These are phyloP conservation scores for Venturia nashicola DNA, from an alignment of 2,329 filamentous ascomycete species.

Conservation along the genomic window DNA sequence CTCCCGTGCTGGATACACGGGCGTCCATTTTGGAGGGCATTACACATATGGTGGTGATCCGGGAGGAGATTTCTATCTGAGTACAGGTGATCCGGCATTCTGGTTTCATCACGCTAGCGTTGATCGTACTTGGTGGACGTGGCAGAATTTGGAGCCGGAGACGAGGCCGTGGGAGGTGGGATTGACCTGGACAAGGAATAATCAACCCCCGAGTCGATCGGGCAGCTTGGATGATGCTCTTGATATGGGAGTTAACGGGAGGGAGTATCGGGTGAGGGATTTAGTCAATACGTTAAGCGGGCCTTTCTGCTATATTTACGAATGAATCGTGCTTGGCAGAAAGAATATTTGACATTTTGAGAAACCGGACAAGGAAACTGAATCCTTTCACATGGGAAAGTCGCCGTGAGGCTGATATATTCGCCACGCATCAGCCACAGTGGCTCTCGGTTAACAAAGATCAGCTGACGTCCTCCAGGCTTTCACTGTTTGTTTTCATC, in stretches of 20 bases:
- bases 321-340: background rate
- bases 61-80: conserved; percentile 1
- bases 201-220: conserved; percentile 11
- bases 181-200: background rate
- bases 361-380: too few relatives aligned
- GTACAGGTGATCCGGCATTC: conserved; percentile 11
- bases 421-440: too few relatives aligned
- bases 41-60: conserved; percentile 1
- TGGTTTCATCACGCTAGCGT: conserved; percentile 13
- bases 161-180: conserved; percentile 1
- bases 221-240: conserved; percentile 12
- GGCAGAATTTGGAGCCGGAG: conserved; percentile 10
- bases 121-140: conserved; percentile 12
- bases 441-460: too few relatives aligned
- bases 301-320: conserved; percentile 12
- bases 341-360: too few relatives aligned
- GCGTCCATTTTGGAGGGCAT: conserved; percentile 5
- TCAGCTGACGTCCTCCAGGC: too few relatives aligned
- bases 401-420: too few relatives aligned
- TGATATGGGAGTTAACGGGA: conserved; percentile 9
- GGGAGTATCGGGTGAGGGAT: conserved; percentile 5
- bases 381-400: too few relatives aligned
- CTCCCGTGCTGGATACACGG: background rate
- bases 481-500: too few relatives aligned
- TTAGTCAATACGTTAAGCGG: conserved; percentile 8